Percentiles rank a stretch among this genome's conserved stretches.
These are phyloP conservation scores for Irpex rosettiformis DNA, from an alignment of 1,284 basidiomycete genomes.

Conservation along the genomic window DNA sequence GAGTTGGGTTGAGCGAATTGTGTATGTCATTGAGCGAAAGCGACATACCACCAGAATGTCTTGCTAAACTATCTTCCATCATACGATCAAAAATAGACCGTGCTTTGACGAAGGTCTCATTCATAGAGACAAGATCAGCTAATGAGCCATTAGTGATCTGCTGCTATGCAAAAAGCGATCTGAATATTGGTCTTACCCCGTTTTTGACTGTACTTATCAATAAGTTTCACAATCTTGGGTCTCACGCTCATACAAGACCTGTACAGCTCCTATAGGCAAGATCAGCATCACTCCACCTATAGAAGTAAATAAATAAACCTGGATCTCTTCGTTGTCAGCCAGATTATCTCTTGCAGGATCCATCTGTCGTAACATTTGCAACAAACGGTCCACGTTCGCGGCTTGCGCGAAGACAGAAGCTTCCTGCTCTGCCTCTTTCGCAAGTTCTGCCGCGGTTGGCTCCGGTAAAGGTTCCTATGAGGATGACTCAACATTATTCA, in stretches of 20 bases:
- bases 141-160: conserved; percentile 5
- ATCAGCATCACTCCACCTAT: not conserved
- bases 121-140: conserved; percentile 88
- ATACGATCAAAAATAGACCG: conserved; percentile 82
- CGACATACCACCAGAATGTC: conserved; percentile 55
- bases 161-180: not conserved
- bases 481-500: not conserved
- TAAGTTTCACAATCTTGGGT: conserved; percentile 93
- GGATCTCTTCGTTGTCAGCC: conserved; percentile 93
- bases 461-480: conserved; percentile 87
- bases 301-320: conserved; percentile 46
- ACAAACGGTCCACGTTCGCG: conserved; percentile 83
- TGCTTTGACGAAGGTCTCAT: conserved; percentile 84
- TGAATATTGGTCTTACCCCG: conserved; percentile 46
- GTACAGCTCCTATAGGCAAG: conserved; percentile 73
- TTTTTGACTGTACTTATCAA: conserved; percentile 97
- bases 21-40: not conserved
- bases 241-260: conserved; percentile 85
- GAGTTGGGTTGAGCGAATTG: conserved; percentile 3
- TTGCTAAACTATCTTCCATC: conserved; percentile 87
- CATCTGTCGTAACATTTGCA: conserved; percentile 76
- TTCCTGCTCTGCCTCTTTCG: conserved; percentile 86
- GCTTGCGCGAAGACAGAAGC: conserved; percentile 83
- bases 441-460: conserved; percentile 75
- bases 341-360: conserved; percentile 82